Percentiles rank a stretch among this genome's conserved stretches.
phyloP scores from a whole-genome alignment of 768 basidiomycete genomes.

The Collybia sordida region DNA sequence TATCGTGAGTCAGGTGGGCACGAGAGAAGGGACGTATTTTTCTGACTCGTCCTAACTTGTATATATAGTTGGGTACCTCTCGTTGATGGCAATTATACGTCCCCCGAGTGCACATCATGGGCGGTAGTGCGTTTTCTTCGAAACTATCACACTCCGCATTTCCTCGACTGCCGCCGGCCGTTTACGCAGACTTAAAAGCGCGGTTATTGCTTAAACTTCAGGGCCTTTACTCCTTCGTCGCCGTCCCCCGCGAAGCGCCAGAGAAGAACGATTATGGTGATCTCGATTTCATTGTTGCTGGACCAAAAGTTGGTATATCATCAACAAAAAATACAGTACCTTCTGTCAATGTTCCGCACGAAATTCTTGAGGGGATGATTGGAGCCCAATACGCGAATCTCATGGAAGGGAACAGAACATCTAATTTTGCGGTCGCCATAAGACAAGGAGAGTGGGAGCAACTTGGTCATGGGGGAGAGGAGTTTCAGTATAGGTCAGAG shows the following conservation, averaged over 20 bases:
- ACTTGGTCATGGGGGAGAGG: constrained; percentile 25
- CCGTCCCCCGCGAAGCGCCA: constrained; percentile 61
- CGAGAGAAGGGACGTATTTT: too few species aligned
- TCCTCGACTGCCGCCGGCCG: constrained; percentile 58
- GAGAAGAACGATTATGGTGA: constrained; percentile 69
- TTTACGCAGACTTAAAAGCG: constrained; percentile 53
- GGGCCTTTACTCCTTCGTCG: constrained; percentile 48
- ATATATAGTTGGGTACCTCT: too few species aligned
- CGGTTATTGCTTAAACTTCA: constrained; percentile 40
- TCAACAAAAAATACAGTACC: constrained; percentile 8
- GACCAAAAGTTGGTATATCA: constrained; percentile 28
- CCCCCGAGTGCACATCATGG: constrained; percentile 43
- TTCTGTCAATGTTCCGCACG: constrained; percentile 30
- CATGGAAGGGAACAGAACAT: constrained; percentile 53
- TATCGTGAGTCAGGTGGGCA: too few species aligned
- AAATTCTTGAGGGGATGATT: constrained; percentile 36
- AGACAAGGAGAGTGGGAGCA: constrained; percentile 35
- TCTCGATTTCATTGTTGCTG: constrained; percentile 62
- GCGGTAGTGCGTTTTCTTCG: constrained; percentile 65
- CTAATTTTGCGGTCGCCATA: constrained; percentile 61
- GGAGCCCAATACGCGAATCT: constrained; percentile 48
- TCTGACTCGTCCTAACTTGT: too few species aligned
- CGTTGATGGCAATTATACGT: background rate
- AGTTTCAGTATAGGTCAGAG: constrained; percentile 22
- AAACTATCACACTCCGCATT: constrained; percentile 43